Evolutionary conservation across 2,329 filamentous ascomycete genomes (phyloP), one percentile per base, ranked within the genome.

Genomic region (Chaetomiaceae sp.): DNA sequence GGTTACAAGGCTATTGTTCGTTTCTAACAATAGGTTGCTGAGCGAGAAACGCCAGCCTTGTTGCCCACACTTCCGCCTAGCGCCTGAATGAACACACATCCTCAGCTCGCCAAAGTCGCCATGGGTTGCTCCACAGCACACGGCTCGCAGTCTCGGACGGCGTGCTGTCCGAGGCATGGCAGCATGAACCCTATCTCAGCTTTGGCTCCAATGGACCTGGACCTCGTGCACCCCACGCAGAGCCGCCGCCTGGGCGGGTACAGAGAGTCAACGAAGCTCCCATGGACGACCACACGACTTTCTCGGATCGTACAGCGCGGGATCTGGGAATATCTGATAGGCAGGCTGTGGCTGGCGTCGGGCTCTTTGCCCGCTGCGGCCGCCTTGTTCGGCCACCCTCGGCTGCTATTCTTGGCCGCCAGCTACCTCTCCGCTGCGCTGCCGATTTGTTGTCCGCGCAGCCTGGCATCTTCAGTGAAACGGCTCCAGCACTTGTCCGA

Each of bases 331-430:
- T 14, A 38, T 44, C 12, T 55, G 48, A 58, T 55, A 54, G 56
- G 50, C 37, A 40, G 46, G 9, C 17, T n/a, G 33, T 38, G 37
- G n/a, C 17, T 29, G 27, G 14, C 20, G 12, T 46, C 36, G 39
- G 31, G 23, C 29, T 29, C 34, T 29, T 42, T 22, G 19, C 25
- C 17, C 15, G n/a, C 47, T 40, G 46, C 50, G 53, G 56, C 56
- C 50, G 34, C 34, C 34, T 46, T 42, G 17, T 15, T 20, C 20
- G 42, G 20, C 53, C n/a, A n/a, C 53, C 6, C 27, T 20, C 29
- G 29, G 50, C 33, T 59, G 29, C 54, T 59, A 59, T 58, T 58
- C 54, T 55, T 52, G 53, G 53, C 27, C 29, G 12, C 20, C 20
- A 31, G 25, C 36, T 43, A 22, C n/a, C 27, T 38, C 25, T 34